A percentile compares a stretch with the other conserved stretches of the same genome.
Conservation (phyloP, 2,329 filamentous ascomycete species). For the Ophiognomonia clavigignenti-juglandacearum region DNA sequence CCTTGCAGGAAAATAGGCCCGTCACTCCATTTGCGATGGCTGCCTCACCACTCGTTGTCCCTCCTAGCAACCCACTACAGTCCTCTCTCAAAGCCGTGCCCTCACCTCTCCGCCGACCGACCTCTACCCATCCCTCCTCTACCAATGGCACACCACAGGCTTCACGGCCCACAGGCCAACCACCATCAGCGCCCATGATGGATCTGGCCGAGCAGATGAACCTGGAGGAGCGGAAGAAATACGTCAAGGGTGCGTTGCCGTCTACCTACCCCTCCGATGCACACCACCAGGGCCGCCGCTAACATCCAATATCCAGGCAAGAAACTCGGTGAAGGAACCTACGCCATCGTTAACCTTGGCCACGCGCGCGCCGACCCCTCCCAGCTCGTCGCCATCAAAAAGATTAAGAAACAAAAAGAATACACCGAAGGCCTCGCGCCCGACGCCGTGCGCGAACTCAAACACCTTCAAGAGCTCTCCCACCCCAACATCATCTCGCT, state of each 20-base stretch:
- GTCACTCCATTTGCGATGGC: conserved; percentile 46
- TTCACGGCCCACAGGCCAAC: conserved; percentile 14
- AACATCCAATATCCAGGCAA: conserved; percentile 52
- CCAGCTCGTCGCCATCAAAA: conserved; percentile 83
- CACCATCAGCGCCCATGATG: conserved; percentile 31
- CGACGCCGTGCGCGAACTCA: conserved; percentile 93
- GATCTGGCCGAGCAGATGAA: conserved; percentile 78
- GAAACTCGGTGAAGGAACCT: conserved; percentile 93
- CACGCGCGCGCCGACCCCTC: conserved; percentile 69
- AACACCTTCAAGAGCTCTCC: conserved; percentile 86
- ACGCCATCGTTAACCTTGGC: conserved; percentile 90
- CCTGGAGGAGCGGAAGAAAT: conserved; percentile 78
- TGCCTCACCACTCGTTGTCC: conserved; percentile 40
- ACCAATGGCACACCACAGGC: conserved; percentile 21
- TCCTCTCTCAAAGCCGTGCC: conserved; percentile 14
- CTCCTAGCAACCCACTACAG: conserved; percentile 14
- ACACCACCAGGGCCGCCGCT: background rate
- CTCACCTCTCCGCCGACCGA: conserved; percentile 23
- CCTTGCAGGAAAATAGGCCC: conserved; percentile 30
- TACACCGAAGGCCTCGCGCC: conserved; percentile 89
- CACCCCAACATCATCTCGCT: conserved; percentile 96
- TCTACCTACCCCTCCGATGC: background rate
- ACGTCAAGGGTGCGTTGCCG: conserved; percentile 67
- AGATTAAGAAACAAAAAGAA: conserved; percentile 82
- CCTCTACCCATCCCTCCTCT: conserved; percentile 24